Conservation (phyloP, 345 rosid genomes). For the Rhizophora apiculata region DNA sequence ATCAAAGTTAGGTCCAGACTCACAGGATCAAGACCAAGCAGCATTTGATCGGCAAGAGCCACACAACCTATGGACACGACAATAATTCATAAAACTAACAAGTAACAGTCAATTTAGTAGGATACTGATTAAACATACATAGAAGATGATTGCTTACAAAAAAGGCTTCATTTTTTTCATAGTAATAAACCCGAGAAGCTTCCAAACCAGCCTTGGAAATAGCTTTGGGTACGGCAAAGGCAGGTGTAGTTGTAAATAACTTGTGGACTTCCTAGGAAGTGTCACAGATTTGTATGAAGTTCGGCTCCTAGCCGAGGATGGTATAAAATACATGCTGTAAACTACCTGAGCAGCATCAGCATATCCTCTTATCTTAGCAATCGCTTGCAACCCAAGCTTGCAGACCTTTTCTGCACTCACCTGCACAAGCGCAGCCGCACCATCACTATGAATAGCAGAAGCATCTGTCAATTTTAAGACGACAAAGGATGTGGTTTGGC, state of each 20-base stretch:
- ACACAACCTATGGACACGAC: slow-evolving; percentile 25
- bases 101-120: not conserved
- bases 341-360: slow-evolving; percentile 33
- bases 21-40: slow-evolving; percentile 27
- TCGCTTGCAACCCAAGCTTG: slow-evolving; percentile 25
- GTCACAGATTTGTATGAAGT: not conserved
- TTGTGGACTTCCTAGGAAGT: slow-evolving; percentile 15
- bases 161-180: slow-evolving; percentile 35
- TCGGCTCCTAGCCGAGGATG: not conserved
- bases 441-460: slow-evolving; percentile 18
- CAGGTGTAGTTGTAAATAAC: slow-evolving; percentile 28
- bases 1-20: not conserved
- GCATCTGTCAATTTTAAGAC: not conserved
- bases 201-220: slow-evolving; percentile 30
- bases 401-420: slow-evolving; percentile 25
- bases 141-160: slow-evolving; percentile 17
- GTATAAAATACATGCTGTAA: not conserved
- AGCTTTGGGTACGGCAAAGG: slow-evolving; percentile 34
- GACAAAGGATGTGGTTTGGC: not conserved
- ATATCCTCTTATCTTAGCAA: slow-evolving; percentile 31
- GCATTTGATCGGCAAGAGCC: slow-evolving; percentile 31
- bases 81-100: not conserved
- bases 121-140: not conserved
- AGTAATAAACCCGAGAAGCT: slow-evolving; percentile 23
- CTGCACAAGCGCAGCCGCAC: slow-evolving; percentile 27